Percentiles rank a stretch among this genome's conserved stretches.
Conservation (phyloP, 148 eudicot genomes). For the Chenopodium berlandieri region DNA sequence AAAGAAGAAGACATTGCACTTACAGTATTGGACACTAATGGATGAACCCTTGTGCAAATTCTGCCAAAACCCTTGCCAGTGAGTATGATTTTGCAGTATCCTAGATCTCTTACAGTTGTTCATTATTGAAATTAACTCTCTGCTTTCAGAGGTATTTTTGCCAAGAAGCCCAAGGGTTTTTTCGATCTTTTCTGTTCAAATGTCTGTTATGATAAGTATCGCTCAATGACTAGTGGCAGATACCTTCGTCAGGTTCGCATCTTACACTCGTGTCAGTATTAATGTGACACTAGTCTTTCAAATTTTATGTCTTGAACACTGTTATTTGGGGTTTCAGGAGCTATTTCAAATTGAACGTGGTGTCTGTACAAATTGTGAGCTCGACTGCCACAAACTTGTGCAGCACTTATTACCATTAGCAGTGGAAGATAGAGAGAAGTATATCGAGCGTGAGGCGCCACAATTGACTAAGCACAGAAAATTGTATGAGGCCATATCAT, state of each 20-base stretch:
- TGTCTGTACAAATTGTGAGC: conserved; percentile 71
- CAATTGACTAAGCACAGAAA: conserved; percentile 53
- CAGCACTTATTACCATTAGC: conserved; percentile 57
- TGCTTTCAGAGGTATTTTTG: conserved; percentile 57
- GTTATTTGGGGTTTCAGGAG: conserved; percentile 47
- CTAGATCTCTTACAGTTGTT: neutral
- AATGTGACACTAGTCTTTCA: conserved; percentile 4
- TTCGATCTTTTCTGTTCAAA: conserved; percentile 84
- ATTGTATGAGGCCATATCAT: conserved; percentile 48
- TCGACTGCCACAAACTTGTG: conserved; percentile 91
- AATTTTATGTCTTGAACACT: neutral
- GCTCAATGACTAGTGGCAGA: conserved; percentile 73
- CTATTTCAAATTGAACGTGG: conserved; percentile 85
- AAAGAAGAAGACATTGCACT: conserved; percentile 49
- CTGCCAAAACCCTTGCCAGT: conserved; percentile 85
- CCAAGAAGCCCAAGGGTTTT: conserved; percentile 71
- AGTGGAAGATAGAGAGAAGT: conserved; percentile 49
- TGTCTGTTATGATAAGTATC: conserved; percentile 73
- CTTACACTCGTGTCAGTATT: conserved; percentile 10
- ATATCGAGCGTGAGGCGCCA: conserved; percentile 68
- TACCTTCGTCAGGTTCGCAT: conserved; percentile 72
- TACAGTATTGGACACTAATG: conserved; percentile 65
- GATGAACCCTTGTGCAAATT: conserved; percentile 93
- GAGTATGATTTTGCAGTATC: conserved; percentile 25
- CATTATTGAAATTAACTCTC: neutral